Percentiles rank a stretch among this genome's conserved stretches.
Conservation (phyloP, 768 basidiomycete genomes). For the Sarcodon sp. region DNA sequence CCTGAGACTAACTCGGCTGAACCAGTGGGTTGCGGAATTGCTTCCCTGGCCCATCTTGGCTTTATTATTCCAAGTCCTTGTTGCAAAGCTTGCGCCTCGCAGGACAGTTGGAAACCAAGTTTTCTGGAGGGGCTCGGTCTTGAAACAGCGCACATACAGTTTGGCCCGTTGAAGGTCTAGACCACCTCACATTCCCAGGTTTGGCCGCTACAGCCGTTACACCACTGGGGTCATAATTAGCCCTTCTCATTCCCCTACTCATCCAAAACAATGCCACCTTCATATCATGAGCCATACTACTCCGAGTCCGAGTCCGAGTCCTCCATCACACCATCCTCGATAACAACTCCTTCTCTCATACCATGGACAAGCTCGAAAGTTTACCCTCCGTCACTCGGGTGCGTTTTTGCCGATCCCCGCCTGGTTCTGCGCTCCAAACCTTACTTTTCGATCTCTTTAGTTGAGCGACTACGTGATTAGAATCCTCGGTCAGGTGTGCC, state of each 20-base stretch:
- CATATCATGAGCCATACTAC: no score
- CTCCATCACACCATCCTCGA: background rate
- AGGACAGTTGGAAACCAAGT: slow-evolving; percentile 72
- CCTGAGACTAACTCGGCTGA: slow-evolving; percentile 88
- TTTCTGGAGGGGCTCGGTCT: slow-evolving; percentile 89
- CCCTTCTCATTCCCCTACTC: no score
- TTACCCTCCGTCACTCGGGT: background rate
- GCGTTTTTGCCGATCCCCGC: background rate
- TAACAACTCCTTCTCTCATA: background rate
- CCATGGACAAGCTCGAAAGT: background rate
- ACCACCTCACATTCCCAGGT: slow-evolving; percentile 71
- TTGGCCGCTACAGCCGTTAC: slow-evolving; percentile 75
- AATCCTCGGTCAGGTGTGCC: background rate
- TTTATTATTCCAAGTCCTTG: slow-evolving; percentile 68
- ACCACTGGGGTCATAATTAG: slow-evolving; percentile 21
- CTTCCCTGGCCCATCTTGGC: slow-evolving; percentile 83
- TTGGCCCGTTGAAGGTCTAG: slow-evolving; percentile 37
- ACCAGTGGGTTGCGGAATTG: slow-evolving; percentile 84
- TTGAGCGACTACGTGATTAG: background rate
- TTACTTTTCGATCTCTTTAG: background rate
- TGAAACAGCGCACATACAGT: slow-evolving; percentile 82
- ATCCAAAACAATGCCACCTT: no score
- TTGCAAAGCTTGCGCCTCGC: slow-evolving; percentile 48
- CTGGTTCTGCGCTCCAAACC: background rate
- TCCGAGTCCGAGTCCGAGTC: no score